Percentiles rank a stretch among this genome's conserved stretches.
These are phyloP conservation scores for Pachysolen tannophilus DNA, from an alignment of 805 yeast species.

Conservation along the genomic window DNA sequence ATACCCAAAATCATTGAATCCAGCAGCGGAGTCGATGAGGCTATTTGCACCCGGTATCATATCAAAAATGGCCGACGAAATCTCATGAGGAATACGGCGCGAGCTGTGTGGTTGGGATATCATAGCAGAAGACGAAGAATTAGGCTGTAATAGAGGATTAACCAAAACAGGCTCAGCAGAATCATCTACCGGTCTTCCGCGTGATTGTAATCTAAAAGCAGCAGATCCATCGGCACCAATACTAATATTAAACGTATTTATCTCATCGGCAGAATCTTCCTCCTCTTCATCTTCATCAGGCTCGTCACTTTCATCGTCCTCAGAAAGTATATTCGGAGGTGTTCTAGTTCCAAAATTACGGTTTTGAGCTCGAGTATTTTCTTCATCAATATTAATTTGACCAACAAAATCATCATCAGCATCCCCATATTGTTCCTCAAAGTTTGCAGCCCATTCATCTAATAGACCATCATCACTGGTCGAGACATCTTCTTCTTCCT, in stretches of 20 bases:
- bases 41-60: too few species aligned
- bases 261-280: slow-evolving; percentile 7
- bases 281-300: slow-evolving; percentile 8
- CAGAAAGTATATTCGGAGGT: slow-evolving; percentile 19
- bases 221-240: slow-evolving; percentile 10
- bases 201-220: slow-evolving; percentile 5
- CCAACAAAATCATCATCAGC: slow-evolving; percentile 26
- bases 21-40: too few species aligned
- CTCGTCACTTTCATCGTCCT: slow-evolving; percentile 15
- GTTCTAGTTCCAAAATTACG: slow-evolving; percentile 20
- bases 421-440: slow-evolving; percentile 19
- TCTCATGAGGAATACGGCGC: not conserved
- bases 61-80: not conserved
- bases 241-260: slow-evolving; percentile 4
- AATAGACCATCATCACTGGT: slow-evolving; percentile 16
- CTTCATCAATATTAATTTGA: slow-evolving; percentile 24
- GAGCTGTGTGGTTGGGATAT: too few species aligned
- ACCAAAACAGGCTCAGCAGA: slow-evolving; percentile 2
- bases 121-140: not conserved
- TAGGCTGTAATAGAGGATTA: slow-evolving; percentile 6
- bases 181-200: slow-evolving; percentile 3
- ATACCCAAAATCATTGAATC: not conserved
- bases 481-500: slow-evolving; percentile 16
- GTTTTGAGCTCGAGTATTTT: slow-evolving; percentile 19
- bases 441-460: slow-evolving; percentile 13